A percentile compares a stretch with the other conserved stretches of the same genome.
Conservation (phyloP, 352 stramenopile genomes). For the Pythium guiyangense region DNA sequence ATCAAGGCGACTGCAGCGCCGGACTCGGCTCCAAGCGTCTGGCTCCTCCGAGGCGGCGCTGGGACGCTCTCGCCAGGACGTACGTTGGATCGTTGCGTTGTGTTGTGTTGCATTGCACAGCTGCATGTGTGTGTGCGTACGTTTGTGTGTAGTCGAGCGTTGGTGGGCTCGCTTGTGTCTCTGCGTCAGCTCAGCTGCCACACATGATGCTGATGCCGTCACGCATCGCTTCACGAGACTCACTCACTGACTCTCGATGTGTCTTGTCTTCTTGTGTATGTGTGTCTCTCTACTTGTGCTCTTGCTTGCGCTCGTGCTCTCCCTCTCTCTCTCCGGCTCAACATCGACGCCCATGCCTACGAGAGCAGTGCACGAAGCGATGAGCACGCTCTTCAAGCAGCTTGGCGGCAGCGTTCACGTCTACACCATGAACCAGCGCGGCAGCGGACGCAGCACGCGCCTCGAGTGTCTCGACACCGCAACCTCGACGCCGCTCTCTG, state of each 20-base stretch:
- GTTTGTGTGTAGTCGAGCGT: too few species aligned
- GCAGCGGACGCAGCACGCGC: constrained; percentile 29
- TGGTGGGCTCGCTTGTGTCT: too few species aligned
- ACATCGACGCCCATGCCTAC: too few species aligned
- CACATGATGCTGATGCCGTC: too few species aligned
- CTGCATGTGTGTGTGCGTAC: too few species aligned
- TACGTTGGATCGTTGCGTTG: constrained; percentile 15
- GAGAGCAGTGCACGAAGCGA: constrained; percentile 30
- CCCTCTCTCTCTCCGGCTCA: too few species aligned
- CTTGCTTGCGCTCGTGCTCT: too few species aligned
- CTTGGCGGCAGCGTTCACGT: constrained; percentile 33
- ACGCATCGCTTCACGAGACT: too few species aligned
- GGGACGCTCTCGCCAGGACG: constrained; percentile 28
- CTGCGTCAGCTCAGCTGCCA: too few species aligned
- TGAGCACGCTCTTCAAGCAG: constrained; percentile 31
- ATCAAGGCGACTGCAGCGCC: constrained; percentile 13
- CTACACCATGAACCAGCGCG: constrained; percentile 46
- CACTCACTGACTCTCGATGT: neutral
- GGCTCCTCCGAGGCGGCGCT: constrained; percentile 43
- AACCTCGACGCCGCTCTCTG: constrained; percentile 14
- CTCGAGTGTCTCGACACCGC: constrained; percentile 31
- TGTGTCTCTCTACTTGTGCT: too few species aligned
- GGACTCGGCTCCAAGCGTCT: constrained; percentile 19
- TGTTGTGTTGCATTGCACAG: too few species aligned
- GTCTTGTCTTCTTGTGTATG: neutral